Conservation (phyloP, 2,329 filamentous ascomycete species). For the Tolypocladium ovalisporum region DNA sequence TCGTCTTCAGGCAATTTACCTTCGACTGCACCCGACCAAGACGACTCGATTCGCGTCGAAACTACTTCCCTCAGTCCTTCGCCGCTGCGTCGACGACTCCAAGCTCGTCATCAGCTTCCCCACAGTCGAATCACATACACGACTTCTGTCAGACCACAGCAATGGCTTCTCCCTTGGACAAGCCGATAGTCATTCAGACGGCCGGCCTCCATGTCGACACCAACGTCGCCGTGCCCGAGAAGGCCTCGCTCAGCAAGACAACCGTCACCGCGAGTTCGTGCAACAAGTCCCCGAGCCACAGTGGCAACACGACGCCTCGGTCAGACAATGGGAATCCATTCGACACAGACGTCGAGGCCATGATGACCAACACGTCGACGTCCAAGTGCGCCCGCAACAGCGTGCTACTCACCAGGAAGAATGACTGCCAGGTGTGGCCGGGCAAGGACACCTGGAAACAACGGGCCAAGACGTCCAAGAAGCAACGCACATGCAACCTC, state of each 20-base stretch:
- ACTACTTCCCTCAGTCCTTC: neutral
- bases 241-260: slow-evolving; percentile 13
- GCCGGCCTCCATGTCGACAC: slow-evolving; percentile 3
- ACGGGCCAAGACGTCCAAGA: slow-evolving; percentile 46
- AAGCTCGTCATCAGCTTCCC: neutral
- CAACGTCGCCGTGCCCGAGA: slow-evolving; percentile 17
- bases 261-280: slow-evolving; percentile 10
- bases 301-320: slow-evolving; percentile 32
- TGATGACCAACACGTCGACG: slow-evolving; percentile 27
- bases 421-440: slow-evolving; percentile 48
- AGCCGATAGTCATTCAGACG: neutral
- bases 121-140: neutral
- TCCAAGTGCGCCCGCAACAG: slow-evolving; percentile 18
- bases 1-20: neutral
- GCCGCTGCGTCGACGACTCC: neutral
- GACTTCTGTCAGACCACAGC: no score
- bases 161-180: slow-evolving; percentile 1
- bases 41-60: neutral
- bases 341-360: slow-evolving; percentile 47
- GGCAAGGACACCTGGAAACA: slow-evolving; percentile 48
- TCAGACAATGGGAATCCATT: slow-evolving; percentile 39
- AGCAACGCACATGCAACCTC: slow-evolving; percentile 39
- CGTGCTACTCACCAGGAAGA: slow-evolving; percentile 19
- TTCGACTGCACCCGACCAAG: neutral
- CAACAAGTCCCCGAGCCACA: slow-evolving; percentile 16